Evolutionary conservation across 805 yeast species (phyloP).

Genomic region (Danielia oregonensis): DNA sequence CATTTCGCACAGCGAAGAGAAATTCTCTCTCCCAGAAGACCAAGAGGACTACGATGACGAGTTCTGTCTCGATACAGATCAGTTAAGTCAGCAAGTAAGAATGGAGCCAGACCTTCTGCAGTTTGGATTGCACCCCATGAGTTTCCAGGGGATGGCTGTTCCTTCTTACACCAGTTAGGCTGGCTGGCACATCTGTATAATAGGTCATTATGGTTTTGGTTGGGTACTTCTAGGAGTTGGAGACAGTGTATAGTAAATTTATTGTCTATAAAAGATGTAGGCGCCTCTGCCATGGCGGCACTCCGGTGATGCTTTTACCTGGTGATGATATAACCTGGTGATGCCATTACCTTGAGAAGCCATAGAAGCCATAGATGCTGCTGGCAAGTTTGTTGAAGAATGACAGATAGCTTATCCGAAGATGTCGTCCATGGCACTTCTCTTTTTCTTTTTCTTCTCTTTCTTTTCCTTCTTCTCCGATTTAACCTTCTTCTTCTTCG

Average conservation of each 20-base stretch:
- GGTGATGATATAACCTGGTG: too few species aligned
- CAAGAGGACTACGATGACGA: slow-evolving; percentile 40
- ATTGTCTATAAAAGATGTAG: too few species aligned
- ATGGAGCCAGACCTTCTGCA: too few species aligned
- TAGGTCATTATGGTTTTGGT: neutral
- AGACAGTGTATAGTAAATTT: too few species aligned
- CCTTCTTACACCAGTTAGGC: neutral
- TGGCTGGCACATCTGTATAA: neutral
- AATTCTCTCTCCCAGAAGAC: slow-evolving; percentile 1
- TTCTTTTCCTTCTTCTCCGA: slow-evolving; percentile 12
- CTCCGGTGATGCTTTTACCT: too few species aligned
- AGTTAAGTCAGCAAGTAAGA: slow-evolving; percentile 22
- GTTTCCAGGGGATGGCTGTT: too few species aligned
- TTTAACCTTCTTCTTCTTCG: slow-evolving; percentile 9
- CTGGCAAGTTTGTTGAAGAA: too few species aligned
- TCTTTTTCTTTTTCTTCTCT: slow-evolving; percentile 41
- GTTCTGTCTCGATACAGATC: slow-evolving; percentile 41
- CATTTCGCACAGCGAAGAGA: slow-evolving; percentile 3
- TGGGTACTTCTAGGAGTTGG: too few species aligned
- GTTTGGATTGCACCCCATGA: neutral
- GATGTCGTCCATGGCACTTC: slow-evolving; percentile 68
- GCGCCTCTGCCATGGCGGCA: too few species aligned
- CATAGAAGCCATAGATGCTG: too few species aligned
- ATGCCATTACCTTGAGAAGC: too few species aligned
- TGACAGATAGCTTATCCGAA: slow-evolving; percentile 61